Evolutionary conservation across 768 basidiomycete species (phyloP).

Genomic region (Sporobolomyces phaffii): DNA sequence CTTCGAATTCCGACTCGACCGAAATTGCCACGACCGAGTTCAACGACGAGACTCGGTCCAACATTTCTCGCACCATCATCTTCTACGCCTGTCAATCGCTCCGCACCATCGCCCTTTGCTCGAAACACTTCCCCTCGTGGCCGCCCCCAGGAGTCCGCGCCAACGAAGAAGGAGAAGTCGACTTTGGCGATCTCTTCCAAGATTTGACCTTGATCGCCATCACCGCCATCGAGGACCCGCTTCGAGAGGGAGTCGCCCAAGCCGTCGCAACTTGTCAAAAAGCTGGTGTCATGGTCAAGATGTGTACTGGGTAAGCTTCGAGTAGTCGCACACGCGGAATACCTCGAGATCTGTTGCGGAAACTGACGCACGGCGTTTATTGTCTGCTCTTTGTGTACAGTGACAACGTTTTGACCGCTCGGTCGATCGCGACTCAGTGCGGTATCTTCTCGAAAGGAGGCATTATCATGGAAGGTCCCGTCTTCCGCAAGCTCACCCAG

Average conservation of each 20-base stretch:
- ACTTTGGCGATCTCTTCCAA: conserved; percentile 60
- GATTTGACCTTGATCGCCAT: conserved; percentile 82
- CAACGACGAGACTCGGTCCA: conserved; percentile 63
- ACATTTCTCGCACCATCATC: conserved; percentile 85
- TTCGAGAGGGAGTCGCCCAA: conserved; percentile 79
- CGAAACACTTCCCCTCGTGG: conserved; percentile 79
- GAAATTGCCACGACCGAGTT: conserved; percentile 54
- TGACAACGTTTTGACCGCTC: conserved; percentile 55
- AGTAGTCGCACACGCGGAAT: too few species aligned
- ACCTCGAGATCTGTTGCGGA: too few species aligned
- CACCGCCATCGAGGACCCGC: conserved; percentile 91
- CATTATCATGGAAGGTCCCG: conserved; percentile 95
- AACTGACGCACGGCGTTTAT: too few species aligned
- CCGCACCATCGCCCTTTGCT: conserved; percentile 89
- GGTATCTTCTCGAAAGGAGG: conserved; percentile 91
- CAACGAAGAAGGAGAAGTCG: conserved; percentile 37
- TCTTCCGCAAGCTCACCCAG: conserved; percentile 71
- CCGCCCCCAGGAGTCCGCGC: conserved; percentile 55
- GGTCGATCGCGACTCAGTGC: conserved; percentile 94
- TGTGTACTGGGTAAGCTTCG: conserved; percentile 67
- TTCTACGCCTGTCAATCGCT: conserved; percentile 96
- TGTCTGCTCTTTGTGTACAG: conserved; percentile 4
- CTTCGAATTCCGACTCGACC: conserved; percentile 33
- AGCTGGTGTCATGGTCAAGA: conserved; percentile 90
- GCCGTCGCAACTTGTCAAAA: conserved; percentile 79